A percentile compares a stretch with the other conserved stretches of the same genome.
Evolutionary conservation across 768 basidiomycete genomes (phyloP).

Genomic region (Podaxis sp.): DNA sequence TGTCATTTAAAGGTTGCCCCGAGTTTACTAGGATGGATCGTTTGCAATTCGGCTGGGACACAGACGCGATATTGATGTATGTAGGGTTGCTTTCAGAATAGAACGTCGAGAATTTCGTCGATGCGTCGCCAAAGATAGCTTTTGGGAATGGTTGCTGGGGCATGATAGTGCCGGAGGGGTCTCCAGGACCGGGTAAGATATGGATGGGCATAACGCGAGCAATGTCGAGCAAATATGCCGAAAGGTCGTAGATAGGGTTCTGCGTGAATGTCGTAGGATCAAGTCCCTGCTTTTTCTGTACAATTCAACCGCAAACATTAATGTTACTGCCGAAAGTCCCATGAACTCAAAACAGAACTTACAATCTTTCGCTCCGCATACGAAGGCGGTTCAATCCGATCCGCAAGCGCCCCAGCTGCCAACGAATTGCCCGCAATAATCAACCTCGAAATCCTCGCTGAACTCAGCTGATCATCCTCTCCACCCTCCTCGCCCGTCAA

Average conservation of each 20-base stretch:
- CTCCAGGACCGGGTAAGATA: conserved; percentile 82
- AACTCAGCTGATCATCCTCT: conserved; percentile 57
- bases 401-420: conserved; percentile 41
- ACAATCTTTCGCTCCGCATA: conserved; percentile 59
- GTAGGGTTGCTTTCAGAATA: conserved; percentile 86
- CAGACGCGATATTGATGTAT: conserved; percentile 69
- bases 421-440: conserved; percentile 92
- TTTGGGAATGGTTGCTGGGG: conserved; percentile 94
- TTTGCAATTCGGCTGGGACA: conserved; percentile 25
- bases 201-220: conserved; percentile 80
- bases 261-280: conserved; percentile 68
- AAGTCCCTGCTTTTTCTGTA: conserved; percentile 65
- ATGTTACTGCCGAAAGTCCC: not conserved
- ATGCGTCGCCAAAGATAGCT: conserved; percentile 79
- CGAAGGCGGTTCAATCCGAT: conserved; percentile 31
- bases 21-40: conserved; percentile 80
- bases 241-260: conserved; percentile 71
- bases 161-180: conserved; percentile 86
- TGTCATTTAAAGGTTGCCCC: conserved; percentile 93
- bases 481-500: conserved; percentile 83
- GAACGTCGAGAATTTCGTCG: conserved; percentile 57
- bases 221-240: conserved; percentile 73
- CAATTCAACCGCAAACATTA: conserved; percentile 14
- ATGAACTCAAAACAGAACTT: conserved; percentile 24
- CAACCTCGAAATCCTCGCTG: conserved; percentile 77